A percentile compares a stretch with the other conserved stretches of the same genome.
Evolutionary conservation across 1,284 basidiomycete genomes (phyloP).

Genomic region (Trichosporon faecale): DNA sequence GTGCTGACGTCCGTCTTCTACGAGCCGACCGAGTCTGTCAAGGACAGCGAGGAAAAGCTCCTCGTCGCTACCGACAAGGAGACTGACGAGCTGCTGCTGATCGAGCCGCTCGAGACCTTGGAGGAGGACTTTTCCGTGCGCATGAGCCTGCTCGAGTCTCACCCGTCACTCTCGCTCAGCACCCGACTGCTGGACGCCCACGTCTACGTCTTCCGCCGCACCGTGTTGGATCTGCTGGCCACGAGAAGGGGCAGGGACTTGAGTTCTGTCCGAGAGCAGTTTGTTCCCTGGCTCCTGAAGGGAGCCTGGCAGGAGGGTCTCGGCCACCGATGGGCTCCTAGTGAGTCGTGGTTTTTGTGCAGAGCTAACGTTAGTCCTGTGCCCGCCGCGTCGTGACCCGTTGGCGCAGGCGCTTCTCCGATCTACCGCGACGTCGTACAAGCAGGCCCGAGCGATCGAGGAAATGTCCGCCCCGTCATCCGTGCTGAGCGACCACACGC

Average conservation of each 20-base stretch:
- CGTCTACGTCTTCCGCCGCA: constrained; percentile 77
- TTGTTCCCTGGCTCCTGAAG: constrained; percentile 84
- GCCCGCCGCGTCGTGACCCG: constrained; percentile 44
- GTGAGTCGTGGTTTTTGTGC: constrained; percentile 32
- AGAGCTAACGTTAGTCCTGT: constrained; percentile 39
- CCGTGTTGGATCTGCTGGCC: constrained; percentile 68
- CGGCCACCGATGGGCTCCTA: constrained; percentile 38
- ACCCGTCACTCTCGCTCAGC: constrained; percentile 69
- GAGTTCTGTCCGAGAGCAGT: constrained; percentile 78
- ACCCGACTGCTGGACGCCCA: constrained; percentile 76
- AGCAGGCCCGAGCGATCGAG: constrained; percentile 23
- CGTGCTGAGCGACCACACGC: constrained; percentile 25
- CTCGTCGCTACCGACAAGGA: constrained; percentile 45
- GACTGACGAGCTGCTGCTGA: constrained; percentile 68
- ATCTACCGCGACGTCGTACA: constrained; percentile 40
- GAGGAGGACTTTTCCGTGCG: constrained; percentile 67
- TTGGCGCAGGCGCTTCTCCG: constrained; percentile 48
- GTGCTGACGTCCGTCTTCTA: constrained; percentile 78
- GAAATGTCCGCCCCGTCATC: constrained; percentile 21
- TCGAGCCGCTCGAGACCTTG: constrained; percentile 62
- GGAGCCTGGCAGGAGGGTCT: constrained; percentile 61
- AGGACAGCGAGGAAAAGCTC: constrained; percentile 50
- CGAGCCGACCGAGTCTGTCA: constrained; percentile 55
- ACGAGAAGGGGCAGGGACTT: constrained; percentile 61
- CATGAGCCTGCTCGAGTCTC: constrained; percentile 66